Conservation (phyloP, 2,329 filamentous ascomycete species). For the Beauveria sp. region DNA sequence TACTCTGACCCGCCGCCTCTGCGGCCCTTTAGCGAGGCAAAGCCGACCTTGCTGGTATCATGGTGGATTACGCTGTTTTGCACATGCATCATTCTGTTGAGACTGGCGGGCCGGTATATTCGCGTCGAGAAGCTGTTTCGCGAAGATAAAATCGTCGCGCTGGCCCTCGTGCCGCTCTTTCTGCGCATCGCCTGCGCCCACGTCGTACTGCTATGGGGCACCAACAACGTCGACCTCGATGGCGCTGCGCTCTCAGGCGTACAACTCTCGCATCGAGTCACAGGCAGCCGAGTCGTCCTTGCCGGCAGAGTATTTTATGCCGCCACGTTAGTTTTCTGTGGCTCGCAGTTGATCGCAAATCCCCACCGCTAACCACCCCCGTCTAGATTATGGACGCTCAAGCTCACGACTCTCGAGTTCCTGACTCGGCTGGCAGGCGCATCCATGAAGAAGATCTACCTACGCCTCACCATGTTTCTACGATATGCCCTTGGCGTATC, state of each 20-base stretch:
- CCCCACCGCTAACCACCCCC: too few relatives aligned
- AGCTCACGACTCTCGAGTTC: conserved; percentile 82
- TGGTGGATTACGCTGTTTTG: conserved; percentile 88
- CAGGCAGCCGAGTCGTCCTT: conserved; percentile 73
- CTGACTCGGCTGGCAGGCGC: conserved; percentile 73
- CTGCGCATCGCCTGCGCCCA: conserved; percentile 76
- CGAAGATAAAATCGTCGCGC: conserved; percentile 77
- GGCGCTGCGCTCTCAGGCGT: conserved; percentile 39
- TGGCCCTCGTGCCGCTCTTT: conserved; percentile 69
- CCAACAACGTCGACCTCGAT: conserved; percentile 68
- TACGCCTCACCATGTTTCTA: conserved; percentile 60
- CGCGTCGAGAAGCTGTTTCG: conserved; percentile 74
- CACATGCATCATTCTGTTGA: conserved; percentile 67
- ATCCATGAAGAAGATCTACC: conserved; percentile 68
- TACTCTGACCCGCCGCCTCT: conserved; percentile 44
- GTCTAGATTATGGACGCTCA: conserved; percentile 75
- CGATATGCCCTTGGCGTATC: conserved; percentile 64
- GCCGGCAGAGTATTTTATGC: conserved; percentile 76
- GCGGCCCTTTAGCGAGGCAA: conserved; percentile 46
- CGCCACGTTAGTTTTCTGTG: conserved; percentile 57
- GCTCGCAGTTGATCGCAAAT: too few relatives aligned
- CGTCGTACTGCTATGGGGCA: conserved; percentile 74
- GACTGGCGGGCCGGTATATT: conserved; percentile 70
- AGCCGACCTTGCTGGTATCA: conserved; percentile 79
- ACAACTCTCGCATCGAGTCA: conserved; percentile 52